Base-by-base conservation (phyloP, 495 filamentous ascomycete genomes). In the Stereocaulon alpinum region DNA sequence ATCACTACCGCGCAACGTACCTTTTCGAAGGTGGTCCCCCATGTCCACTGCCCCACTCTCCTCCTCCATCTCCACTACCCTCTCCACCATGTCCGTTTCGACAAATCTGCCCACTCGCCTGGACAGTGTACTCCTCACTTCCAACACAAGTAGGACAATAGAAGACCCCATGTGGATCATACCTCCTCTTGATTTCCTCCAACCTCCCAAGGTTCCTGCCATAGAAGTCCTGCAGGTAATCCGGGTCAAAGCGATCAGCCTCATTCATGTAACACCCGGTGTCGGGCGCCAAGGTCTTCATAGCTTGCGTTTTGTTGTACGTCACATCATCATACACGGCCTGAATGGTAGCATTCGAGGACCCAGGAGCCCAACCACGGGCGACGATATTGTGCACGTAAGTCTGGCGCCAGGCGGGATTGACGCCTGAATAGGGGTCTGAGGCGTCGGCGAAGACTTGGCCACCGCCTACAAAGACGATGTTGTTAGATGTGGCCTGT, bases 201-300 rank as follows among this genome's bases (percentile, higher is more conserved):
- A 81, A 61, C 11, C 41, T 61, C 15, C 55, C 63, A 48, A 77
- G 76, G 50, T 81, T 79, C 14, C 70, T 65, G 1, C 79, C 79
- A 69, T 73, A 81, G 63, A 74, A 82, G 7, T 73, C 71, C 43
- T 73, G 57, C 51, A 72, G 68, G 71, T 74, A 81, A 15, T 73
- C 67, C 43, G 66, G 59, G 32, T 76, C 77, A n/a, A 47, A 60
- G 17, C 50, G 56, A 60, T 63, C 61, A 56, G 66, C 72, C 61
- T 76, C 74, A 40, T 73, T 76, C 59, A 74, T 63, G 57, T 76
- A 75, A 18, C 65, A 75, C 0, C 73, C 73, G 10, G 67, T 67
- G 14, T 58, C 29, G 2, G 72, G 73, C 4, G 72, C 70, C 20
- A 73, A 29, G 0, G 51, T 40, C 22, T 66, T 64, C 74, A 77